These are phyloP conservation scores for Xerocomus spinulosus DNA, from an alignment of 768 basidiomycete genomes.

Conservation along the genomic window DNA sequence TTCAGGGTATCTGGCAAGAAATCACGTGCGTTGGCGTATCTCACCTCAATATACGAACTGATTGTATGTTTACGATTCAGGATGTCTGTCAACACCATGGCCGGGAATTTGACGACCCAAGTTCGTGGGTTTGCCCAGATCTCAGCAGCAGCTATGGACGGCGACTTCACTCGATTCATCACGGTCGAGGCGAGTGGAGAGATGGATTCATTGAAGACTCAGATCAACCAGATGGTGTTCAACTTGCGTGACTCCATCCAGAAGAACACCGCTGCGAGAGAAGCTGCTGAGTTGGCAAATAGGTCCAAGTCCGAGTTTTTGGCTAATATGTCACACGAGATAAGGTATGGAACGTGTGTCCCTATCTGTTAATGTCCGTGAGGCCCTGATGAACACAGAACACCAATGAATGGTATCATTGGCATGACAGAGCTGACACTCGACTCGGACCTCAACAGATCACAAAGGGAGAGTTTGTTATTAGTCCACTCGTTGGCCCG, in stretches of 20 bases:
- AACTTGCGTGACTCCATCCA: slow-evolving; percentile 94
- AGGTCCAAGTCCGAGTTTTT: slow-evolving; percentile 96
- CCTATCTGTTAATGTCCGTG: neutral
- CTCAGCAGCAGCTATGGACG: slow-evolving; percentile 96
- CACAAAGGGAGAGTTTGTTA: slow-evolving; percentile 91
- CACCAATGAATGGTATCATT: slow-evolving; percentile 99
- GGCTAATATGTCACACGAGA: slow-evolving; percentile 98
- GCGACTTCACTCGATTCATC: slow-evolving; percentile 98
- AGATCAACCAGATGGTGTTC: slow-evolving; percentile 99
- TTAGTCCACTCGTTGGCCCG: slow-evolving; percentile 94
- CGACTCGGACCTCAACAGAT: slow-evolving; percentile 90
- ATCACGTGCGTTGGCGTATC: slow-evolving; percentile 68
- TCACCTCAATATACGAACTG: neutral
- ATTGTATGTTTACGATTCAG: slow-evolving; percentile 35
- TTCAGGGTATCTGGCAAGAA: slow-evolving; percentile 98
- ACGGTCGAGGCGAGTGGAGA: slow-evolving; percentile 98
- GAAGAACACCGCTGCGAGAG: slow-evolving; percentile 96
- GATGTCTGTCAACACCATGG: slow-evolving; percentile 97
- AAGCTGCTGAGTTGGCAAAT: slow-evolving; percentile 97
- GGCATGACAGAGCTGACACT: slow-evolving; percentile 99
- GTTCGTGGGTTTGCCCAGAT: slow-evolving; percentile 99
- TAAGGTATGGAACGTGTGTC: slow-evolving; percentile 56
- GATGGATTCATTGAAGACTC: slow-evolving; percentile 99
- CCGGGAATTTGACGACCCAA: slow-evolving; percentile 92
- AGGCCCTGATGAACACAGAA: slow-evolving; percentile 46